Evolutionary conservation across 257 asterid genomes (phyloP).

Genomic region (Osmanthus fragrans): DNA sequence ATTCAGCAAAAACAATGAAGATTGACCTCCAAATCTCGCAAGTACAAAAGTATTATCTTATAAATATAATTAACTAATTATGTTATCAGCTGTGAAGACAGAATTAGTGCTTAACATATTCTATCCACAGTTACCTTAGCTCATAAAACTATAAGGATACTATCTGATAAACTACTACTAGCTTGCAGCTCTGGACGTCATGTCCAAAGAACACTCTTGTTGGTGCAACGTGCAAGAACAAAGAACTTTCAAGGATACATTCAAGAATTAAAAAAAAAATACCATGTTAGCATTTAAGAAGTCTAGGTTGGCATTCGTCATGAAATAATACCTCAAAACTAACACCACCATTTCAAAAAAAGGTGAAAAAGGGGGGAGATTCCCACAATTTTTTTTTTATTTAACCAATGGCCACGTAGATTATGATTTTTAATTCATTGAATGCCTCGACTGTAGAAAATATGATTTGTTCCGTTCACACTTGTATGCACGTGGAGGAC

Average conservation of each 20-base stretch:
- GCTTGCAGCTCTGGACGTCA: neutral
- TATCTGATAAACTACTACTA: neutral
- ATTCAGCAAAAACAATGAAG: neutral
- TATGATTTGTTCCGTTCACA: neutral
- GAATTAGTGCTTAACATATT: neutral
- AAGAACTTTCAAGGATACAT: too few species aligned
- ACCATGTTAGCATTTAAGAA: neutral
- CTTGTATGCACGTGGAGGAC: neutral
- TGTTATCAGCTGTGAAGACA: neutral
- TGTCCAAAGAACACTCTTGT: neutral
- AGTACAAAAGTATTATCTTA: neutral
- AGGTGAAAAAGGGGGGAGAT: neutral
- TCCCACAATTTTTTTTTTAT: too few species aligned
- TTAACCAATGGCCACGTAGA: neutral
- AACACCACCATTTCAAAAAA: neutral
- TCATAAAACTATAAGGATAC: neutral
- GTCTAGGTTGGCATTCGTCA: neutral
- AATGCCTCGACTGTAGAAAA: neutral
- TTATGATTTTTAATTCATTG: neutral
- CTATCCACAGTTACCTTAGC: neutral
- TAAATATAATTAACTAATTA: neutral
- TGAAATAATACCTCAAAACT: neutral
- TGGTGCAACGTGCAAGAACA: neutral
- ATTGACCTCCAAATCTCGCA: neutral
- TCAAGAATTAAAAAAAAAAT: too few species aligned